Percentiles rank a stretch among this genome's conserved stretches.
Conservation (phyloP, 352 stramenopile species). For the Phytopythium vexans region DNA sequence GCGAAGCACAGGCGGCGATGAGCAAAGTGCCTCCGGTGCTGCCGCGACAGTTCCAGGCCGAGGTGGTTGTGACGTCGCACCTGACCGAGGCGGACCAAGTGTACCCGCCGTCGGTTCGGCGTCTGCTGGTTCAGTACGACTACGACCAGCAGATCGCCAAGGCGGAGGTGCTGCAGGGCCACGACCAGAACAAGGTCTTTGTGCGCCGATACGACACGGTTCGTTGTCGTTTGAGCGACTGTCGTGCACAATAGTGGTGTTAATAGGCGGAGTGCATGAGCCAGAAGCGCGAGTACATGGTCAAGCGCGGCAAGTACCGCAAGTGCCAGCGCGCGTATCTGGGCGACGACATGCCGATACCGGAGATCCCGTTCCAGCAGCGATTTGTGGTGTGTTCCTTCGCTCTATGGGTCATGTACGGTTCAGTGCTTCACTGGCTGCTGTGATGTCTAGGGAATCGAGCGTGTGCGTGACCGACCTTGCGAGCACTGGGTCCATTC, state of each 20-base stretch:
- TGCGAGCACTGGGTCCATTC: slow-evolving; percentile 68
- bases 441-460: slow-evolving; percentile 32
- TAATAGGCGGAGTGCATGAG: background rate
- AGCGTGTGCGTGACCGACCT: slow-evolving; percentile 46
- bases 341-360: slow-evolving; percentile 52
- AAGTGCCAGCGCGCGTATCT: slow-evolving; percentile 75
- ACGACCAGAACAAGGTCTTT: slow-evolving; percentile 69
- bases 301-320: slow-evolving; percentile 57
- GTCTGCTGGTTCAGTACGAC: slow-evolving; percentile 64
- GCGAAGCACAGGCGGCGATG: slow-evolving; percentile 1
- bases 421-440: background rate
- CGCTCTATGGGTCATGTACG: background rate
- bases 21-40: slow-evolving; percentile 25
- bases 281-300: slow-evolving; percentile 70
- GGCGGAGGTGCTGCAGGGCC: slow-evolving; percentile 56
- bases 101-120: slow-evolving; percentile 54
- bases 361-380: slow-evolving; percentile 46
- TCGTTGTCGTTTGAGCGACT: background rate
- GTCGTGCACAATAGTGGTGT: background rate
- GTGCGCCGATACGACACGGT: slow-evolving; percentile 59
- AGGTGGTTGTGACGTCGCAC: slow-evolving; percentile 55
- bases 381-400: slow-evolving; percentile 35
- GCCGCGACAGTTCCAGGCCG: slow-evolving; percentile 56
- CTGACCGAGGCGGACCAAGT: slow-evolving; percentile 48
- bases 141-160: slow-evolving; percentile 51